Evolutionary conservation across 2,329 filamentous ascomycete genomes (phyloP), one percentile per base, ranked within the genome.

Genomic region (Sordariomycetes sp.): DNA sequence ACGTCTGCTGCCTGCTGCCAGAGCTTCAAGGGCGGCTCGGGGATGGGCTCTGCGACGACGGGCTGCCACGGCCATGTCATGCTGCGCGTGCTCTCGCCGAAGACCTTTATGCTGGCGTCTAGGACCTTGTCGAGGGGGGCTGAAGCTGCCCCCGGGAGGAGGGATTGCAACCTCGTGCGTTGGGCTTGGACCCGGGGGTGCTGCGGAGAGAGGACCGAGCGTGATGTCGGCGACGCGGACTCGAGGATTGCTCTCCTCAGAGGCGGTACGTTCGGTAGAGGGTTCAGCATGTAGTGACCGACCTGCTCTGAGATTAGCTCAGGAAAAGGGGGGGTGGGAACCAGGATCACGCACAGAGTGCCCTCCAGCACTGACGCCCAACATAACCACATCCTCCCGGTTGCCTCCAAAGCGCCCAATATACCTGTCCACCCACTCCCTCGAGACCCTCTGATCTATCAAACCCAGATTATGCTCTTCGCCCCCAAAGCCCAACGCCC

Each of bases 51-150:
- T 46, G 82, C 79, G 37, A 85, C 70, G 23, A 79, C 73, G 7
- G 80, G 35, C 45, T 84, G 81, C 57, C 83, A 86, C 1, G 82
- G 64, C 73, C 73, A 78, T 19, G 64, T 61, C 8, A 75, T 55
- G 7, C 55, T 58, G 4, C 47, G 42, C n/a, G 53, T 49, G 45
- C 68, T 65, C 30, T 50, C 51, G 8, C 52, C 42, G 57, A 63
- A 75, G 20, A 75, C 57, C 6, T 36, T 28, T 30, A 58, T 50
- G 6, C 61, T 64, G 9, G 70, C 70, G 49, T 53, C 43, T 33
- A 65, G 64, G 11, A 85, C 63, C 16, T 55, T 55, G 2, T 57
- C 44, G 38, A 79, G 7, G 21, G 16, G 27, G 8, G 14, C n/a
- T 21, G 15, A 14, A 21, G 20, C 23, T 11, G 21, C 18, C 23